Conservation (phyloP, 192 early-diverging fungal genomes). For the Coemansia guatemalensis region DNA sequence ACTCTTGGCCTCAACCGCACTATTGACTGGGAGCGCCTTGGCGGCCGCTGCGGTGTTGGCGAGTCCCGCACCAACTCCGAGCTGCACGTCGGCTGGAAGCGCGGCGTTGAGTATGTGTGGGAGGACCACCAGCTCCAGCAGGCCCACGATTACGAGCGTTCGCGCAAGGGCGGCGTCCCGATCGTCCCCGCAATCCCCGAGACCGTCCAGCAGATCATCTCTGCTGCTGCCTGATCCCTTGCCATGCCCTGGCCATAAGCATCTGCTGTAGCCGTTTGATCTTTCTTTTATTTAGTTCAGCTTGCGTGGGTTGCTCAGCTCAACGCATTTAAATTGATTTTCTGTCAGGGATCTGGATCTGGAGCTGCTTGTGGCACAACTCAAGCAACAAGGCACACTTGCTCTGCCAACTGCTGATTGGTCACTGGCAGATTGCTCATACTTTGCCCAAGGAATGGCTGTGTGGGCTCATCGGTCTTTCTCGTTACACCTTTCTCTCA, state of each 20-base stretch:
- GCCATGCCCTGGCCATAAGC: neutral
- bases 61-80: slow-evolving; percentile 45
- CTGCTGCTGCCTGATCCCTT: slow-evolving; percentile 12
- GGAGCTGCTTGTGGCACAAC: neutral
- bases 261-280: neutral
- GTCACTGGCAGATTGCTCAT: neutral
- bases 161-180: slow-evolving; percentile 47
- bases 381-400: neutral
- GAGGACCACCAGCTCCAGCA: slow-evolving; percentile 52
- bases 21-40: slow-evolving; percentile 79
- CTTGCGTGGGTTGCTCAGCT: neutral
- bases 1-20: slow-evolving; percentile 82
- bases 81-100: slow-evolving; percentile 52
- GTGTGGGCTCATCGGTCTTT: neutral
- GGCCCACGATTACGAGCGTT: slow-evolving; percentile 41
- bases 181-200: slow-evolving; percentile 44
- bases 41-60: slow-evolving; percentile 89
- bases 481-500: neutral
- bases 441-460: no score
- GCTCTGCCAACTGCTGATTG: no score
- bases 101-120: slow-evolving; percentile 52
- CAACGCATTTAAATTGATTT: neutral
- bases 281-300: neutral
- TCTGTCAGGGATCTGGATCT: neutral
- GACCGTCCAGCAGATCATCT: slow-evolving; percentile 44